Base-by-base conservation (phyloP, 148 eudicot species). In the Mesembryanthemum crystallinum region DNA sequence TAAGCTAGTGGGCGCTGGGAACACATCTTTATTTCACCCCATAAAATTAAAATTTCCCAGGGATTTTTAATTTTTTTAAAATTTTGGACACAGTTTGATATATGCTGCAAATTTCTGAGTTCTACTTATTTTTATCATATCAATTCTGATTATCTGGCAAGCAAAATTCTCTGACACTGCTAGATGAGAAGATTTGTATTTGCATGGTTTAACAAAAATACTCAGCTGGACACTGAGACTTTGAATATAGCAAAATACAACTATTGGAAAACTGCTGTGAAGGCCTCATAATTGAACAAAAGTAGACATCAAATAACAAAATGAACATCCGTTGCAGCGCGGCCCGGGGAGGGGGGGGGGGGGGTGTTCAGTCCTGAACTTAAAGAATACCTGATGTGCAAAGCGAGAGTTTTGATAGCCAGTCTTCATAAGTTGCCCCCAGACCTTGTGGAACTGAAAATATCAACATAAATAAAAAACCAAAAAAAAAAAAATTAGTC, bases 371-470 rank as follows among this genome's bases (percentile, higher is more conserved):
- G 54, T 62, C 28, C 55, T 17, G 67, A 70, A 60, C 47, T 49
- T n/a, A 7, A 64, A n/a, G 18, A 23, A 78, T 45, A 94, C 98
- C 97, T 94, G 98, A 83, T 94, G 98, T 10, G 98, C 96, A 79
- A 92, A 94, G 45, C 98, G 97, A 29, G 98, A 94, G 79, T 92
- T 94, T 83, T 94, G 98, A 79, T 89, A 92, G 52, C 98, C 98
- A 37, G 97, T 92, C 86, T 92, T 92, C 98, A 94, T 90, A 76
- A 94, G 97, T 76, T 94, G 98, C 66, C 98, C 98, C 98, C 98
- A 94, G 10, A 92, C 90, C 72, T 80, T 73, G 81, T 94, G 98
- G 77, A 90, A 94, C 98, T 94, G 88, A 80, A 73, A 83, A 43
- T 43, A 1, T 58, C 17, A 15, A 55, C 15, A 52, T 18, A 7